These are phyloP conservation scores for Daedaleopsis nitida DNA, from an alignment of 768 basidiomycete genomes.

Conservation along the genomic window DNA sequence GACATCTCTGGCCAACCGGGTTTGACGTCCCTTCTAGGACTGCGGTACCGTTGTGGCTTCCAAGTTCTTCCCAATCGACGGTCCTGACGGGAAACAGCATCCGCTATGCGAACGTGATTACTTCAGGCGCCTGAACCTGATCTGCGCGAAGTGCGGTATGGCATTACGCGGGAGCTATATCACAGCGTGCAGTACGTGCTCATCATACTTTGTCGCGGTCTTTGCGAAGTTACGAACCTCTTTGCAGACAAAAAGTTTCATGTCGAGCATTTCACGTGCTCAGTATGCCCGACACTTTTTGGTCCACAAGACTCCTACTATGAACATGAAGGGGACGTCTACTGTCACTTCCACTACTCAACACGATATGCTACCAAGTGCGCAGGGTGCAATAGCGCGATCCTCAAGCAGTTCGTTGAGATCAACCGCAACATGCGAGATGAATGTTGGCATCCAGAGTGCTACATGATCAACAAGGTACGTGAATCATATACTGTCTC, in stretches of 20 bases:
- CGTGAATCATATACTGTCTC: neutral
- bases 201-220: slow-evolving; percentile 7
- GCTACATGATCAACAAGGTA: slow-evolving; percentile 99
- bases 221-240: neutral
- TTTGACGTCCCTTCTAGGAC: slow-evolving; percentile 57
- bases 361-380: slow-evolving; percentile 99
- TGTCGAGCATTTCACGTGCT: slow-evolving; percentile 99
- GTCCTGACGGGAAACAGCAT: slow-evolving; percentile 81
- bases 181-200: slow-evolving; percentile 91
- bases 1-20: too few species aligned
- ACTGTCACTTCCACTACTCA: slow-evolving; percentile 99
- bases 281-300: slow-evolving; percentile 92
- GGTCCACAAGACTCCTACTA: slow-evolving; percentile 99
- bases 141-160: slow-evolving; percentile 94
- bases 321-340: slow-evolving; percentile 97
- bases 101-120: slow-evolving; percentile 99
- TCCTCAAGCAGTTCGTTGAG: slow-evolving; percentile 99
- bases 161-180: slow-evolving; percentile 97
- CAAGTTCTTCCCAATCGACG: slow-evolving; percentile 99
- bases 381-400: slow-evolving; percentile 95
- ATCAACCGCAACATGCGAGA: slow-evolving; percentile 98
- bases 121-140: slow-evolving; percentile 92
- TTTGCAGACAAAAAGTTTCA: slow-evolving; percentile 97
- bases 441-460: slow-evolving; percentile 99
- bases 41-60: slow-evolving; percentile 95